Conservation (phyloP, 768 basidiomycete genomes). For the Tephrocybe rancida region DNA sequence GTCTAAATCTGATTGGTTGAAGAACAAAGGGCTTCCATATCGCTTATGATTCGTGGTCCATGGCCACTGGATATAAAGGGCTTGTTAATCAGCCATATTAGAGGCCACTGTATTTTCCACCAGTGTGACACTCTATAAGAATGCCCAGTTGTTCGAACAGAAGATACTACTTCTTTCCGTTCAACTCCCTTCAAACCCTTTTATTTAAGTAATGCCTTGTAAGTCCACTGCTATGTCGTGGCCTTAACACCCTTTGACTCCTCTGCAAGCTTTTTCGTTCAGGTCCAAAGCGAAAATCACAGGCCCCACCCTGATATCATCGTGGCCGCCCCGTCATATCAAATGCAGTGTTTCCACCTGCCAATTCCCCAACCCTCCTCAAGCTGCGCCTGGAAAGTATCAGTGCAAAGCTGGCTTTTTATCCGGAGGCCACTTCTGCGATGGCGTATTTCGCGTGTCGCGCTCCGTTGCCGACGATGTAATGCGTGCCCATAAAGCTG, state of each 20-base stretch:
- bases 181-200: neutral
- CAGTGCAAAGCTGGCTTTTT: conserved; percentile 22
- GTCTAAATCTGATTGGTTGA: neutral
- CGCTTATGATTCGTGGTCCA: neutral
- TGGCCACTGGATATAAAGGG: neutral
- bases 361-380: conserved; percentile 29
- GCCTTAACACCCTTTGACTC: neutral
- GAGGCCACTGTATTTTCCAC: too few species aligned
- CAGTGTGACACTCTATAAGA: neutral
- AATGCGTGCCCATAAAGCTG: neutral
- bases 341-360: conserved; percentile 29
- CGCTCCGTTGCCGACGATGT: conserved; percentile 6
- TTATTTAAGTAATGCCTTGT: neutral
- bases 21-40: neutral
- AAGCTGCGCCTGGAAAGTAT: conserved; percentile 29
- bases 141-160: neutral
- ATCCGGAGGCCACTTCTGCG: conserved; percentile 19
- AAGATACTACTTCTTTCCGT: neutral
- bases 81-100: too few species aligned
- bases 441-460: conserved; percentile 24
- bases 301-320: conserved; percentile 9
- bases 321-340: conserved; percentile 28
- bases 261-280: conserved; percentile 1
- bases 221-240: neutral
- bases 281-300: conserved; percentile 12